Evolutionary conservation across 192 early-diverging fungal species (phyloP), one percentile per base, ranked within the genome.

Genomic region (Coemansia sp.): DNA sequence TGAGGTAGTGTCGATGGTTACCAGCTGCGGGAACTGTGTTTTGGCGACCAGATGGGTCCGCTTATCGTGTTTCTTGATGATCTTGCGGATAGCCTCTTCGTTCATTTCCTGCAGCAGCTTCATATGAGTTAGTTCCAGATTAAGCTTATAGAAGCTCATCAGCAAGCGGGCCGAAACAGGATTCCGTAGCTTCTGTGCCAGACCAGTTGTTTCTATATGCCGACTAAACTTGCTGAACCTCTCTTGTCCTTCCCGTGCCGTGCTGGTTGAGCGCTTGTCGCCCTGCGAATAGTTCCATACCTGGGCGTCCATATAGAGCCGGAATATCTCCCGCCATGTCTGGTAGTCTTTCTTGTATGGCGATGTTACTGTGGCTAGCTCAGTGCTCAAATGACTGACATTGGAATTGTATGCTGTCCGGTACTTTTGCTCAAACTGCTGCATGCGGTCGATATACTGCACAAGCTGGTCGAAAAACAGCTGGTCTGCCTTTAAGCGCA

Each of bases 21-120:
- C 30, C 7, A 77, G 39, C 50, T 64, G 63, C 11, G 73, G 72
- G n/a, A 81, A 81, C 59, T 68, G 61, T 14, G 59, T 59, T 48
- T 65, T 71, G 44, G 83, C 82, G 1, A 73, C 57, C 44, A 94
- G 64, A 19, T 84, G 84, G 9, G 87, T 91, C 18, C 84, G 82
- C 63, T 94, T 94, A 63, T 94, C 91, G 61, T 94, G 91, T 65
- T 94, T 94, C 65, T 94, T 94, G 30, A 94, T 65, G 26, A 94
- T 92, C 63, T 94, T 94, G 35, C 80, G 80, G 59, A 88, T 85
- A 0, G 91, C 90, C 44, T 78, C 82, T 47, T 83, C 82, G 67
- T 94, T 94, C 60, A 91, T 61, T 48, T 80, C 83, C 41, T 87
- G 81, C 68, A 94, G 88, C 40, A 84, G 81, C 55, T 84, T 83